These are phyloP conservation scores for Penicillium sp. DNA, from an alignment of 2,329 filamentous ascomycete genomes.

Conservation along the genomic window DNA sequence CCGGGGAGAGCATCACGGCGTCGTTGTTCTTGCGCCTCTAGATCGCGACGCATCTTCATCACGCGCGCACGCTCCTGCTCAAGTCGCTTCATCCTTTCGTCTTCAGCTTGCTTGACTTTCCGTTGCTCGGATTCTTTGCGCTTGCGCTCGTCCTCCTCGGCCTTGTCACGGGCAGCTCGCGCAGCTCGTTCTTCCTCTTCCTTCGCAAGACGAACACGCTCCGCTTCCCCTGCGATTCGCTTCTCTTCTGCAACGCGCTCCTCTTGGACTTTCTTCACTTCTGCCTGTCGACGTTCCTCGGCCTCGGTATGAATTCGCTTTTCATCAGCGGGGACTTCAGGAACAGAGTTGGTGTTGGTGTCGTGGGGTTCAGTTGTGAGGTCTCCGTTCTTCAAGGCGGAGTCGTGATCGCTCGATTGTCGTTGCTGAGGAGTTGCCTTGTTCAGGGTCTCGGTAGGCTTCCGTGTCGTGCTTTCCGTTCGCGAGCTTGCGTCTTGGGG, in stretches of 20 bases:
- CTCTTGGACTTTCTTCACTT: constrained; percentile 28
- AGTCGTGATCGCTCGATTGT: constrained; percentile 9
- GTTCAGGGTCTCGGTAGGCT: constrained; percentile 11
- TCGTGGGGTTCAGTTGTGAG: constrained; percentile 33
- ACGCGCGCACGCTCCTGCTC: constrained; percentile 42
- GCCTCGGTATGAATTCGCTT: constrained; percentile 27
- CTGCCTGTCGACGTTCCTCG: constrained; percentile 22
- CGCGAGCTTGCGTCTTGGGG: constrained; percentile 11
- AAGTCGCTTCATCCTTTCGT: constrained; percentile 41
- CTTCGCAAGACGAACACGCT: constrained; percentile 29
- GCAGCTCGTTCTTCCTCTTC: constrained; percentile 36
- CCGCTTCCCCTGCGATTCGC: constrained; percentile 26
- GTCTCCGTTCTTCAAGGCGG: constrained; percentile 16
- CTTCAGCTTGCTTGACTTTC: constrained; percentile 43
- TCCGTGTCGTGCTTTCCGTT: constrained; percentile 8
- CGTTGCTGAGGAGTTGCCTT: constrained; percentile 7
- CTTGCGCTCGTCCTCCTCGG: constrained; percentile 42
- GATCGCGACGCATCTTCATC: constrained; percentile 42
- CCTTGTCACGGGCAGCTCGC: constrained; percentile 37
- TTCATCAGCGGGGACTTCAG: constrained; percentile 32
- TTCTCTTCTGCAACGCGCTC: constrained; percentile 31
- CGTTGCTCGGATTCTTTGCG: constrained; percentile 42
- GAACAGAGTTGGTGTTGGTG: constrained; percentile 22
- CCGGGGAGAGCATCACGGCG: constrained; percentile 45
- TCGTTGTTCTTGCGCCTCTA: constrained; percentile 44